Evolutionary conservation across 1,284 basidiomycete species (phyloP).

Genomic region (Anthracocystis walkeri): DNA sequence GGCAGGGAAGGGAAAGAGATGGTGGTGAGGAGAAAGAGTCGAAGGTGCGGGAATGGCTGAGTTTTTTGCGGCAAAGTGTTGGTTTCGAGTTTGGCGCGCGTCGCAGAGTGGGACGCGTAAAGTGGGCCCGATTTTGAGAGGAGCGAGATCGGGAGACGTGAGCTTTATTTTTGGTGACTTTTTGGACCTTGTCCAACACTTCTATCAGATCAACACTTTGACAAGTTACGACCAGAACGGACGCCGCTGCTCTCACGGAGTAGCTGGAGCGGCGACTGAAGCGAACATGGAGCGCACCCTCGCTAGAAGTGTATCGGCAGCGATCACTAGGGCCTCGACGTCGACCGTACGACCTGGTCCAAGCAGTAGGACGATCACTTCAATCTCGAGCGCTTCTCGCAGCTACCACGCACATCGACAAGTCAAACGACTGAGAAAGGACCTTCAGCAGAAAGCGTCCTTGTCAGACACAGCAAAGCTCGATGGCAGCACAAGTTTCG

Average conservation of each 20-base stretch:
- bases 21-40: background rate
- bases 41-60: conserved; percentile 1
- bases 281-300: conserved; percentile 4
- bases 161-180: background rate
- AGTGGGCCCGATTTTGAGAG: background rate
- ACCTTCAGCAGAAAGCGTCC: background rate
- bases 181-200: background rate
- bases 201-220: background rate
- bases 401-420: background rate
- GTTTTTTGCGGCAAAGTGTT: conserved; percentile 13
- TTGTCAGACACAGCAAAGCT: background rate
- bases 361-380: background rate
- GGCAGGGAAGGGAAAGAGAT: background rate
- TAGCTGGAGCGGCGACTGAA: background rate
- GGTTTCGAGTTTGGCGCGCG: conserved; percentile 13
- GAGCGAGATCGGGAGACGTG: background rate
- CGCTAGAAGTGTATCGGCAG: background rate
- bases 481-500: background rate
- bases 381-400: background rate
- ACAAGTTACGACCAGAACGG: background rate
- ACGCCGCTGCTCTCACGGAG: background rate
- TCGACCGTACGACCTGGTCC: conserved; percentile 11
- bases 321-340: background rate
- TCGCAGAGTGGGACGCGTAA: conserved; percentile 9
- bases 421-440: background rate